Base-by-base conservation (phyloP, 306 rosid species). In the Clitoria ternatea region DNA sequence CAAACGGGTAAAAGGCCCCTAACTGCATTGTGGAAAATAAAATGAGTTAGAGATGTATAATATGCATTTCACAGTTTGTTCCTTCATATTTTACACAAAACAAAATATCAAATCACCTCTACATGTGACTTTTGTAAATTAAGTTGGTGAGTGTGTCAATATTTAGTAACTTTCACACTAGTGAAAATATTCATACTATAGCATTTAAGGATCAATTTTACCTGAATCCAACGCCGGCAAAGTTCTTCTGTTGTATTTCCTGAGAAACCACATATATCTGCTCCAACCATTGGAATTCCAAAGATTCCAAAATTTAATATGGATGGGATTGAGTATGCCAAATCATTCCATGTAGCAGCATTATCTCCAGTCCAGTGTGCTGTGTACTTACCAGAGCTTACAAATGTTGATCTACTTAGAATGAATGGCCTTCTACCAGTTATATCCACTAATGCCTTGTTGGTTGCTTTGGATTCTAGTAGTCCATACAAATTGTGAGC, bases 291-390 rank as follows among this genome's bases (percentile, higher is more conserved):
- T 8, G 97, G 96, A 76, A 93, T 70, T 72, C 97, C 98, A 40
- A 85, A 90, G 45, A 93, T 79, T 19, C 98, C 98, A 53, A 23
- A 90, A 77, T 79, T 93, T 27, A 90, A 61, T 65, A 90, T 88
- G 4, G 87, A 44, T 3, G 98, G 93, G 47, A 90, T 82, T 30
- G 90, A 74, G 77, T 85, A 85, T 50, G 85, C 97, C 76, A 93
- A 81, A 83, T 93, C 98, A 61, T 83, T 69, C 97, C 97, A 93
- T 8, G 84, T 72, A 4, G 98, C 97, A 40, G 84, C 86, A 78
- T 88, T 93, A 39, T 93, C 97, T 81, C 97, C 97, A 10, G 98
- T 93, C 97, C 98, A 93, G 53, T 93, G 98, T 1, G 97, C 98
- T 26, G 90, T 24, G 78, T 90, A 90, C 86, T 76, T 90, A 12